Evolutionary conservation across 108 stramenopile species (phyloP).

Genomic region (Nitzschia sp.): DNA sequence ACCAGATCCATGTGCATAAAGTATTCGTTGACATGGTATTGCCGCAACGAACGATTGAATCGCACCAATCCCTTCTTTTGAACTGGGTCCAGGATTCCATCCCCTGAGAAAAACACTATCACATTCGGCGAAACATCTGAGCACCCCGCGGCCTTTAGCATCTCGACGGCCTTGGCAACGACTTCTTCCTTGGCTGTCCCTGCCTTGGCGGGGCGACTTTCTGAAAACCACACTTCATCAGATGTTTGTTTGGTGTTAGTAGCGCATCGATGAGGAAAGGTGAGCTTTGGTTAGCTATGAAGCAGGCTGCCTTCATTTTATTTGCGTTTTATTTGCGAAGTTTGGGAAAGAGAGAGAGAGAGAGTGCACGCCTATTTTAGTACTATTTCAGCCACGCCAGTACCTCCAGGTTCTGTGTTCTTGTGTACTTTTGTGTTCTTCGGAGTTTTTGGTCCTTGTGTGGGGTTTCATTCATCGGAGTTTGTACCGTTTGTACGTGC

Average conservation of each 20-base stretch:
- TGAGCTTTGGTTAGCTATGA: too few species aligned
- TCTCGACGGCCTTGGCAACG: constrained; percentile 41
- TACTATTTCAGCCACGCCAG: too few species aligned
- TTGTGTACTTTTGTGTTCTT: too few species aligned
- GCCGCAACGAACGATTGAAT: constrained; percentile 36
- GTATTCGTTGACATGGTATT: constrained; percentile 46
- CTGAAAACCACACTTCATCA: constrained; percentile 50
- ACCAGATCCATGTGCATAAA: constrained; percentile 37
- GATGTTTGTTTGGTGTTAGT: constrained; percentile 43
- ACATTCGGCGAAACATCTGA: constrained; percentile 50
- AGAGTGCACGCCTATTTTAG: too few species aligned
- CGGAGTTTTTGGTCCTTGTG: too few species aligned
- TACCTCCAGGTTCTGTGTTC: too few species aligned
- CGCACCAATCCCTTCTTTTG: constrained; percentile 49
- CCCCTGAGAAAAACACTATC: constrained; percentile 47
- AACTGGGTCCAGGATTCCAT: constrained; percentile 23
- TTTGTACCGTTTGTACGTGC: too few species aligned
- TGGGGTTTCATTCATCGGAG: too few species aligned
- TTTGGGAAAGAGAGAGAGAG: too few species aligned
- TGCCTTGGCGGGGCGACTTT: constrained; percentile 38
- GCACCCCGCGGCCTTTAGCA: constrained; percentile 57
- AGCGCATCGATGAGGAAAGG: too few species aligned
- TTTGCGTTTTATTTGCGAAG: too few species aligned
- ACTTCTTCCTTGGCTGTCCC: constrained; percentile 36
- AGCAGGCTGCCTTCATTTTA: too few species aligned